Evolutionary conservation across 768 basidiomycete species (phyloP), one percentile per base, ranked within the genome.

Genomic region (Piloderma croceum): DNA sequence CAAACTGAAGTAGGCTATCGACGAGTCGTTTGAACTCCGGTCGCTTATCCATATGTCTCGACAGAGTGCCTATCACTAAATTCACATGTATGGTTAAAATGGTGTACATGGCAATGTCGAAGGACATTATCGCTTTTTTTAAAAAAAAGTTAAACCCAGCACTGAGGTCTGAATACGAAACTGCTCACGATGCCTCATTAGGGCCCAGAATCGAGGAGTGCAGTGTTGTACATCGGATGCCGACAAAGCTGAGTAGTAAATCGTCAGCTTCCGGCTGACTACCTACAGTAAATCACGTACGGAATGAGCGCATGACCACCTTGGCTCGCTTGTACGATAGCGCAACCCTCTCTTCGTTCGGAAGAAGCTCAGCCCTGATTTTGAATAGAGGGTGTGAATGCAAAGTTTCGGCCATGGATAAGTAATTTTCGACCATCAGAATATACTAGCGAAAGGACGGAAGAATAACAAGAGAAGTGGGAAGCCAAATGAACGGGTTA

Each of bases 111-210:
- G 76, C 73, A 29, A 68, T 67, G 45, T 78, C 76, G 23, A 71
- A 47, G 11, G 69, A 64, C 46, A 67, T 62, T 24, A 77, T 70
- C 1, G 75, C n/a, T n/a, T n/a, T n/a, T n/a, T n/a, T n/a, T n/a
- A n/a, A n/a, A n/a, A n/a, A n/a, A n/a, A n/a, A n/a, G n/a, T n/a
- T n/a, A n/a, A n/a, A n/a, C n/a, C n/a, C n/a, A n/a, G n/a, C n/a
- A n/a, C n/a, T n/a, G n/a, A n/a, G n/a, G n/a, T n/a, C n/a, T n/a
- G n/a, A n/a, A n/a, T n/a, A n/a, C n/a, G n/a, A n/a, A n/a, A n/a
- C n/a, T n/a, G n/a, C n/a, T n/a, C n/a, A n/a, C n/a, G 76, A 48
- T 79, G 75, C 15, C 56, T 69, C 60, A 76, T 70, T 59, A 79
- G 53, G 3, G 62, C 59, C 76, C 77, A 78, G 46, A 72, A 79